Conservation (phyloP, 2,329 filamentous ascomycete genomes). For the Venturia nashicola region DNA sequence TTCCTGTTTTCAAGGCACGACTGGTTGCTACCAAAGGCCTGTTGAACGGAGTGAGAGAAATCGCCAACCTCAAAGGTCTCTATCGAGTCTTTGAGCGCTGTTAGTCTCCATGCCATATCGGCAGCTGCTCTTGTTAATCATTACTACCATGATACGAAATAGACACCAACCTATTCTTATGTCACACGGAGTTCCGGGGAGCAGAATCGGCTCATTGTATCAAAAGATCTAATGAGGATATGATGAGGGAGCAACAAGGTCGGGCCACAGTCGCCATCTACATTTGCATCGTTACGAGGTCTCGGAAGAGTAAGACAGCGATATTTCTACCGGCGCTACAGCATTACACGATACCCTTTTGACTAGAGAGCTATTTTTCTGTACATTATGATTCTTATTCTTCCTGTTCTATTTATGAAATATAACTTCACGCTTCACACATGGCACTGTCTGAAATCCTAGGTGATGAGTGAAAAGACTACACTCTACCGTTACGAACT, state of each 20-base stretch:
- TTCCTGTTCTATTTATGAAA: background rate
- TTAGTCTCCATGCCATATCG: background rate
- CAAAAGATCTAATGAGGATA: background rate
- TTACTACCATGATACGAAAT: background rate
- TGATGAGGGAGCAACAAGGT: background rate
- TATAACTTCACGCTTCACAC: background rate
- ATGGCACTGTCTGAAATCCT: no score
- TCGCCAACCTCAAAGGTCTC: constrained; percentile 82
- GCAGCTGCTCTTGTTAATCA: background rate
- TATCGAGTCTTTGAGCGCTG: constrained; percentile 95
- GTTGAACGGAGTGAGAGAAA: constrained; percentile 68
- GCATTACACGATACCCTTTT: background rate
- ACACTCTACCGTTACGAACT: no score
- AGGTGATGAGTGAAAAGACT: no score
- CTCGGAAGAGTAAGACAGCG: background rate
- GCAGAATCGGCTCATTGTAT: background rate
- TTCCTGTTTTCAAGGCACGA: constrained; percentile 75
- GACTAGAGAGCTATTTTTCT: background rate
- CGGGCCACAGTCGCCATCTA: background rate
- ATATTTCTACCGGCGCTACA: background rate
- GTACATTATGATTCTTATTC: background rate
- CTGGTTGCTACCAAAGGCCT: constrained; percentile 71
- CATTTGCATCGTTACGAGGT: background rate
- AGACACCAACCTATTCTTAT: no score
- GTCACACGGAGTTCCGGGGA: background rate